Base-by-base conservation (phyloP, 2,329 filamentous ascomycete species). In the Chrysosporium queenslandicum region DNA sequence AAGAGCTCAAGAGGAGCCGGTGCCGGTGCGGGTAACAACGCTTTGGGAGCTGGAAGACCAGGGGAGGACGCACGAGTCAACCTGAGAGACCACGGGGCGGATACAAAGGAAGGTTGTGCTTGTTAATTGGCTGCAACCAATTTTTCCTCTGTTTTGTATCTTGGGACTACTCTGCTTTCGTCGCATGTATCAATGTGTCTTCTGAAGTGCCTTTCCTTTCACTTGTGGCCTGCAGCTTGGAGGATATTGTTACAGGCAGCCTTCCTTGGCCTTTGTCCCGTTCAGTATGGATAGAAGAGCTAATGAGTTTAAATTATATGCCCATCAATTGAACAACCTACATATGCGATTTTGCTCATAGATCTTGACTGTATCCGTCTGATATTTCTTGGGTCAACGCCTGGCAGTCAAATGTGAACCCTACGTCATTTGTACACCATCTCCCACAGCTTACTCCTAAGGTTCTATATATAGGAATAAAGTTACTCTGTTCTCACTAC, bases 21-120 rank as follows among this genome's bases (percentile, higher is more conserved):
- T 52, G 75, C 79, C 63, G 72, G 77, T 52, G 75, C 79, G 63
- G 78, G 80, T 68, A 74, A 74, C 60, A 69, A 65, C 47, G 65
- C 61, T 64, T 86, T 67, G 80, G 90, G 71, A 76, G 62, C 66
- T 37, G 66, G 64, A 1, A 58, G 61, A 50, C 60, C 68, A 53
- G 66, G 64, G 27, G 70, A 73, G 7, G 70, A 86, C 57, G 76
- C 77, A 62, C 80, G 89, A 60, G 89, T 97, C 57, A 94, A 92
- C 68, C 73, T 96, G 61, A 84, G 82, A 46, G 85, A 85, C 48
- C 79, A 83, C 45, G 77, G 81, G 62, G 82, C 87, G 57, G 79
- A 79, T 59, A 82, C 81, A 46, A 94, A 94, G 75, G 89, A 95
- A 64, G 85, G 86, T 41, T 97, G 91, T 70, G 90, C 89, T 64